phyloP scores from a whole-genome alignment of 2,329 filamentous ascomycete species.

The Mollisia scopiformis region DNA sequence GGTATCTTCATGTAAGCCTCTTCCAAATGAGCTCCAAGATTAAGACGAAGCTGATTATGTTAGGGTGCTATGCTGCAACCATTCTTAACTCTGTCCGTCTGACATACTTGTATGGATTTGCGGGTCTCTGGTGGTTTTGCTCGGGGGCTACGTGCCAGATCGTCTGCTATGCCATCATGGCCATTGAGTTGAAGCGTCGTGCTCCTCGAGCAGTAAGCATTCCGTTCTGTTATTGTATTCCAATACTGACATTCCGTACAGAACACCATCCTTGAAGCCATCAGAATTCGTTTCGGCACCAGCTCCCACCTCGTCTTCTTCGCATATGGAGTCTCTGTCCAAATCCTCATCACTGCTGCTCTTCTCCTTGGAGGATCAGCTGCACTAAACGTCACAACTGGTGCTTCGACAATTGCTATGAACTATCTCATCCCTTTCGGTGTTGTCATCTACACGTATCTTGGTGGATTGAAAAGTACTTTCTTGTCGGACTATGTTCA shows the following conservation, averaged over 20 bases:
- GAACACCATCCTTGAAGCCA: slow-evolving; percentile 1
- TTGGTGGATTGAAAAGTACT: not conserved
- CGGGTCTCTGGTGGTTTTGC: not conserved
- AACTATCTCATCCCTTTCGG: not conserved
- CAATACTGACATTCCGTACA: not conserved
- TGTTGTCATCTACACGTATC: not conserved
- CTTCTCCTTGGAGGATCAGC: not conserved
- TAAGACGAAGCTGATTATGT: not conserved
- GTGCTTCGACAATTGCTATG: not conserved
- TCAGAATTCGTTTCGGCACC: slow-evolving; percentile 3
- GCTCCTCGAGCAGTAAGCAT: not conserved
- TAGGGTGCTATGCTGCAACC: not conserved
- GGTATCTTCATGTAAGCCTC: not conserved
- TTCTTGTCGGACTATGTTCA: not conserved
- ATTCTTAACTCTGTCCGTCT: not conserved
- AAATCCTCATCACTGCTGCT: not conserved
- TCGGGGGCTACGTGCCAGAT: not conserved
- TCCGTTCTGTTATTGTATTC: too few species aligned
- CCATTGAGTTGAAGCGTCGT: not conserved
- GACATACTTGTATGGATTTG: not conserved
- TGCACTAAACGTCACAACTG: not conserved
- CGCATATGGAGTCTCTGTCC: not conserved
- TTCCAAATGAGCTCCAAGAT: not conserved
- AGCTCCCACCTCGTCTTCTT: slow-evolving; percentile 1
- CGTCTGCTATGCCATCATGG: slow-evolving; percentile 1